A percentile compares a stretch with the other conserved stretches of the same genome.
Conservation (phyloP, 108 stramenopile genomes). For the Craspedostauros australis region DNA sequence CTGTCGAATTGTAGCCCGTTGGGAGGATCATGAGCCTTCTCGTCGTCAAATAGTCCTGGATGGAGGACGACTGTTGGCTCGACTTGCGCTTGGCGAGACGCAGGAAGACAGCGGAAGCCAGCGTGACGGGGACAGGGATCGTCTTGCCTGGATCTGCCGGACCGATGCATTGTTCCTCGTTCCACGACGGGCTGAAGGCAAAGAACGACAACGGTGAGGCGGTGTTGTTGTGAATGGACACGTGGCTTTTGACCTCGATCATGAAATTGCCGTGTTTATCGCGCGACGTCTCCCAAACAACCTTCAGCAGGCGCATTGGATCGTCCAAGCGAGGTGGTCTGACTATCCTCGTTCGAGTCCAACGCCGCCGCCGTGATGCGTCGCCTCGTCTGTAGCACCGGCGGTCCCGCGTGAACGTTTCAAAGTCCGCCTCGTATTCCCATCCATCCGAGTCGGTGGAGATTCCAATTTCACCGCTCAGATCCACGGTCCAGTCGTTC, state of each 20-base stretch:
- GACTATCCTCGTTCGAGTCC: slow-evolving; percentile 67
- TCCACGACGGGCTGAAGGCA: slow-evolving; percentile 50
- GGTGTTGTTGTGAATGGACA: slow-evolving; percentile 50
- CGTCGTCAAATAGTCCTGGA: slow-evolving; percentile 29
- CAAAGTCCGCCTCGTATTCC: slow-evolving; percentile 76
- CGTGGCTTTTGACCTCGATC: slow-evolving; percentile 45
- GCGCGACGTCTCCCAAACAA: slow-evolving; percentile 50
- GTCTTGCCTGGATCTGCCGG: slow-evolving; percentile 24
- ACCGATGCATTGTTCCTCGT: slow-evolving; percentile 42
- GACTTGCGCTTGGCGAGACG: slow-evolving; percentile 39
- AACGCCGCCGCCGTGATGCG: slow-evolving; percentile 56
- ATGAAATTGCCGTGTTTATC: slow-evolving; percentile 45
- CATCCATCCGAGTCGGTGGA: slow-evolving; percentile 74
- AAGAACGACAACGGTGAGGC: slow-evolving; percentile 39
- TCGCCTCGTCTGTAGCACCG: slow-evolving; percentile 62
- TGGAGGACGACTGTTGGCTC: slow-evolving; percentile 7
- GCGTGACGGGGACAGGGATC: slow-evolving; percentile 45
- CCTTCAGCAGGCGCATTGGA: slow-evolving; percentile 20
- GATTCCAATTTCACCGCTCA: slow-evolving; percentile 41
- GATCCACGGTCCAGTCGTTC: slow-evolving; percentile 73
- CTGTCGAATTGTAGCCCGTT: slow-evolving; percentile 46
- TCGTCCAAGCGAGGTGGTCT: slow-evolving; percentile 33
- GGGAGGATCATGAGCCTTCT: slow-evolving; percentile 62
- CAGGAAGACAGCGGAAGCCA: slow-evolving; percentile 52
- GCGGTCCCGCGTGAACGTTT: slow-evolving; percentile 43